Conservation (phyloP, 345 rosid species). For the Alliaria petiolata region DNA sequence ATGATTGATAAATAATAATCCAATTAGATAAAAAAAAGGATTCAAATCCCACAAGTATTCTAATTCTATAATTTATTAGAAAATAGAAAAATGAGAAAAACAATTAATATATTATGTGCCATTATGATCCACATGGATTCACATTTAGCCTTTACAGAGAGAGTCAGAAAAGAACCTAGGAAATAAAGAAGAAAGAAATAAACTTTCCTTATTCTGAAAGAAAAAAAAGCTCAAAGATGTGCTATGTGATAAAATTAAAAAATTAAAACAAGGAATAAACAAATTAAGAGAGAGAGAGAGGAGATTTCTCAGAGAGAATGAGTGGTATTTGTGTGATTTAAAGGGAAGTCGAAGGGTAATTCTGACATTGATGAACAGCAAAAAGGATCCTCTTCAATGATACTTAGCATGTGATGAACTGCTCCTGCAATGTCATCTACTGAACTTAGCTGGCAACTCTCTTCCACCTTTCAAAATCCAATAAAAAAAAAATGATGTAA, state of each 20-base stretch:
- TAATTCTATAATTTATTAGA: neutral
- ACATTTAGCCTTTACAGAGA: constrained; percentile 23
- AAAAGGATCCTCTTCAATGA: constrained; percentile 52
- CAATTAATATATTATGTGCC: constrained; percentile 1
- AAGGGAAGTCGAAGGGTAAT: constrained; percentile 10
- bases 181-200: neutral
- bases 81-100: neutral
- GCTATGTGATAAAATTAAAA: neutral
- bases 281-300: neutral
- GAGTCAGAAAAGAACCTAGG: constrained; percentile 27
- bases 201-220: neutral
- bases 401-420: constrained; percentile 76
- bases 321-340: constrained; percentile 24
- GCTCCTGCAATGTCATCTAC: constrained; percentile 90
- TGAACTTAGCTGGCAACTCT: constrained; percentile 77
- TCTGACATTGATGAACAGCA: constrained; percentile 25
- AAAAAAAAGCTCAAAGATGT: neutral
- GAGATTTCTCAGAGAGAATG: constrained; percentile 9
- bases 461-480: constrained; percentile 62
- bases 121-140: constrained; percentile 10
- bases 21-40: neutral
- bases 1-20: neutral
- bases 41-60: neutral
- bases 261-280: neutral
- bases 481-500: constrained; percentile 10